Evolutionary conservation across 768 basidiomycete genomes (phyloP).

Genomic region (Xerocomus brunneocitrinus): DNA sequence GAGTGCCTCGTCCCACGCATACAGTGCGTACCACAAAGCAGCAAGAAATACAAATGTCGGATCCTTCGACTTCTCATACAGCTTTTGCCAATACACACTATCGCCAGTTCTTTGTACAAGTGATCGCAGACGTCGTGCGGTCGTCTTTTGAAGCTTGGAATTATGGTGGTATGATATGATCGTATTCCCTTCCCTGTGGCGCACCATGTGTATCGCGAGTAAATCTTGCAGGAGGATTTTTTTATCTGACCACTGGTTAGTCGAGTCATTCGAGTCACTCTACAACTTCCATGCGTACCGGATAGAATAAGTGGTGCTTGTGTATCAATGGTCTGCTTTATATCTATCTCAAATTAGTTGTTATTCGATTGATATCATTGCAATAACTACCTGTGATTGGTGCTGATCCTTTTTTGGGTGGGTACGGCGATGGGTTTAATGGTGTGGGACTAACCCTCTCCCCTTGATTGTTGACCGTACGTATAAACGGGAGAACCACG

Average conservation of each 20-base stretch:
- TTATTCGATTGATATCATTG: background rate
- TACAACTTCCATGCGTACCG: slow-evolving; percentile 1
- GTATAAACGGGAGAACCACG: slow-evolving; percentile 39
- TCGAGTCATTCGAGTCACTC: background rate
- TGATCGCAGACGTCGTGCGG: slow-evolving; percentile 25
- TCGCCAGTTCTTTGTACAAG: slow-evolving; percentile 31
- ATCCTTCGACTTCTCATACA: slow-evolving; percentile 29
- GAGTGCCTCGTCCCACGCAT: slow-evolving; percentile 59
- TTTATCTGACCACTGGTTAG: slow-evolving; percentile 5
- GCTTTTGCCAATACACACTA: slow-evolving; percentile 36
- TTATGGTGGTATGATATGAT: slow-evolving; percentile 36
- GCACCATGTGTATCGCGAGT: slow-evolving; percentile 38
- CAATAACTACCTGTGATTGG: slow-evolving; percentile 15
- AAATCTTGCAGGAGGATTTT: slow-evolving; percentile 33
- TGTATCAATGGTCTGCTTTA: slow-evolving; percentile 29
- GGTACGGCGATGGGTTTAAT: slow-evolving; percentile 10
- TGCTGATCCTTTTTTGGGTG: slow-evolving; percentile 1
- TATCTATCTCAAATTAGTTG: slow-evolving; percentile 12
- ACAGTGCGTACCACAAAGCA: slow-evolving; percentile 55
- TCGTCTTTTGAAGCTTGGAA: slow-evolving; percentile 23
- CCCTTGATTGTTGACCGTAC: slow-evolving; percentile 33
- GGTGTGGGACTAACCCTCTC: slow-evolving; percentile 11
- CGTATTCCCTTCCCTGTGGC: slow-evolving; percentile 19
- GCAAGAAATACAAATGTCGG: slow-evolving; percentile 34
- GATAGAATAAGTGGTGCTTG: slow-evolving; percentile 30